These are phyloP conservation scores for Cenchrus purpureus DNA, from an alignment of 176 grass and related monocot species.

Conservation along the genomic window DNA sequence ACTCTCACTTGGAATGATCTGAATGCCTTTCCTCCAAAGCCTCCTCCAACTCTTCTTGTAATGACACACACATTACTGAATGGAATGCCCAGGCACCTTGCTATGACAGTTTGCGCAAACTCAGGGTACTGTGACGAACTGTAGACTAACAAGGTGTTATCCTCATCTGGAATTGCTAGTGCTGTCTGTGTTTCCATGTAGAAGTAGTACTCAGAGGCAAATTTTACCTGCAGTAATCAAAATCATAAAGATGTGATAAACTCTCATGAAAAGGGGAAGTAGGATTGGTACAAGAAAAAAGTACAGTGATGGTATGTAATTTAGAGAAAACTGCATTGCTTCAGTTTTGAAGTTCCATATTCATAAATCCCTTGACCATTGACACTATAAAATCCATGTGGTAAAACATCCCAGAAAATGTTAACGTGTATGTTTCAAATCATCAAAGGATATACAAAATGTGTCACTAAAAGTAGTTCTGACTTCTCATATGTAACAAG, in stretches of 20 bases:
- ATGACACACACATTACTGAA: constrained; percentile 71
- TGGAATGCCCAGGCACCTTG: constrained; percentile 69
- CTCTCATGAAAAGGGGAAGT: neutral
- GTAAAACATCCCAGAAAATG: no score
- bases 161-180: constrained; percentile 75
- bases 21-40: constrained; percentile 69
- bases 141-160: constrained; percentile 70
- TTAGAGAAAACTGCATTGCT: no score
- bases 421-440: no score
- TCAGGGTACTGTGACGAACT: constrained; percentile 67
- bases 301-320: neutral
- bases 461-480: no score
- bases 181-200: constrained; percentile 84
- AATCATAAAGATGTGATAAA: neutral
- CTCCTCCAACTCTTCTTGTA: constrained; percentile 83
- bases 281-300: neutral
- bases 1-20: constrained; percentile 51
- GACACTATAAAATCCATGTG: no score
- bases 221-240: constrained; percentile 62
- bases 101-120: constrained; percentile 51
- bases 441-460: no score
- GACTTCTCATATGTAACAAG: no score
- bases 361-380: neutral
- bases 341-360: no score
- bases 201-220: constrained; percentile 71